Base-by-base conservation (phyloP, 345 rosid species). In the Trapa bicornis region DNA sequence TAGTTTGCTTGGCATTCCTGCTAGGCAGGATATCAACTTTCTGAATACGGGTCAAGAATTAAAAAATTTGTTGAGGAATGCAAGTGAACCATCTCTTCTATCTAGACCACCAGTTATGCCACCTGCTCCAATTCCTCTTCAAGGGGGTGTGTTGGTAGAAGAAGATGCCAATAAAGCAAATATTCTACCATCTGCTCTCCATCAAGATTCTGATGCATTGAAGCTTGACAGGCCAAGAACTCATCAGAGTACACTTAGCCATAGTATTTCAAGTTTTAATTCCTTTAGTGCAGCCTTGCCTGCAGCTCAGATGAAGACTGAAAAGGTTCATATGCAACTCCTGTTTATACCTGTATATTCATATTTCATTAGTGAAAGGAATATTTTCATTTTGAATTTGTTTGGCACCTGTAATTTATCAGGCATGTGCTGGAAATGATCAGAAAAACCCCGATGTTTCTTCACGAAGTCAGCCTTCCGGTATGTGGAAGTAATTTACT, bases 1-100 rank as follows among this genome's bases (percentile, higher is more conserved):
- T 75, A 82, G 96, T 72, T 81, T 95, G 82, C 96, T 88, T 77
- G 97, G 97, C 71, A 82, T 83, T 80, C 91, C 95, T 72, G 76
- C 74, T 37, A 84, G 85, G 78, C 83, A 85, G 70, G 97, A 86
- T 71, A 76, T 64, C 72, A 75, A 71, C 76, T 61, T 64, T 69
- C 45, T 70, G 65, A 85, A 80, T 66, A 67, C 61, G 72, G 84
- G 65, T 9, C 56, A 48, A 39, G 76, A 74, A 36, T 13, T 65
- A 37, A 74, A 66, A 47, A 74, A 67, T 73, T 53, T 77, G 78
- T 65, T 81, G 57, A 85, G 84, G 80, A 85, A 80, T 78, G 78
- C 85, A 4, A 77, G 82, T 65, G 96, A 89, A 67, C 87, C 94
- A 17, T 89, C 90, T 29, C 74, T 83, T 74, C 79, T 91, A 41